phyloP scores from a whole-genome alignment of 1,284 basidiomycete species.

The Puccinia novopanici region DNA sequence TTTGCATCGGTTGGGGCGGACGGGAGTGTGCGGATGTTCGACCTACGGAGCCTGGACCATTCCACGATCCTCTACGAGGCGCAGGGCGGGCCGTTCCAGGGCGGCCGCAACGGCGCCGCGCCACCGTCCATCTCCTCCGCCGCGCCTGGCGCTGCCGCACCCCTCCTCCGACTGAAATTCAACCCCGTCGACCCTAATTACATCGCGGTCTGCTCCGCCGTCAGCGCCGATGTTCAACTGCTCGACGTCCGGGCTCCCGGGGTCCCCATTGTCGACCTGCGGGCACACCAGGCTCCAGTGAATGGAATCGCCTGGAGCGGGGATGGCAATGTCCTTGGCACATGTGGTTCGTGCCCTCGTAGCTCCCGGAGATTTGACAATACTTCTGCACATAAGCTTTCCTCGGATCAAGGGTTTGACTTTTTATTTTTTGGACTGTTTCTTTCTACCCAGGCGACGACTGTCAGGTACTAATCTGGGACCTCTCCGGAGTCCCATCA shows the following conservation, averaged over 20 bases:
- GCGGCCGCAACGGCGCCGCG: conserved; percentile 60
- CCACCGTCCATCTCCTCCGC: conserved; percentile 65
- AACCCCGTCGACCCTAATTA: conserved; percentile 84
- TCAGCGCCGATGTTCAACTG: conserved; percentile 80
- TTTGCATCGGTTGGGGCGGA: conserved; percentile 99
- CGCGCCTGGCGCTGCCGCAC: conserved; percentile 66
- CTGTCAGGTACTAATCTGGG: conserved; percentile 85
- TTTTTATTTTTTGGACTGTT: conserved; percentile 10
- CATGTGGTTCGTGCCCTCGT: conserved; percentile 68
- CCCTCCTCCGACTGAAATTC: conserved; percentile 79
- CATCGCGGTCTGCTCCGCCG: conserved; percentile 90
- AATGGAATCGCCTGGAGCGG: conserved; percentile 80
- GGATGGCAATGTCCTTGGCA: conserved; percentile 77
- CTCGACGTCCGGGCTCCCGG: conserved; percentile 92
- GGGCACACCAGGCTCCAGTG: conserved; percentile 73
- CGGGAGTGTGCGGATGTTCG: conserved; percentile 92
- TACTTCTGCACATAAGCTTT: conserved; percentile 30
- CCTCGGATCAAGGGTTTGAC: conserved; percentile 32
- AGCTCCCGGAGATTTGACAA: neutral
- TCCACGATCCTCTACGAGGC: conserved; percentile 98
- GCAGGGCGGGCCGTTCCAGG: conserved; percentile 65
- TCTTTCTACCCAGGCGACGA: conserved; percentile 71
- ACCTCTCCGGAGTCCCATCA: conserved; percentile 68
- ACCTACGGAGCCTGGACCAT: conserved; percentile 91
- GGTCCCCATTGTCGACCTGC: conserved; percentile 84